Conservation (phyloP, 2,329 filamentous ascomycete genomes). For the Arthrobotrys conoides region DNA sequence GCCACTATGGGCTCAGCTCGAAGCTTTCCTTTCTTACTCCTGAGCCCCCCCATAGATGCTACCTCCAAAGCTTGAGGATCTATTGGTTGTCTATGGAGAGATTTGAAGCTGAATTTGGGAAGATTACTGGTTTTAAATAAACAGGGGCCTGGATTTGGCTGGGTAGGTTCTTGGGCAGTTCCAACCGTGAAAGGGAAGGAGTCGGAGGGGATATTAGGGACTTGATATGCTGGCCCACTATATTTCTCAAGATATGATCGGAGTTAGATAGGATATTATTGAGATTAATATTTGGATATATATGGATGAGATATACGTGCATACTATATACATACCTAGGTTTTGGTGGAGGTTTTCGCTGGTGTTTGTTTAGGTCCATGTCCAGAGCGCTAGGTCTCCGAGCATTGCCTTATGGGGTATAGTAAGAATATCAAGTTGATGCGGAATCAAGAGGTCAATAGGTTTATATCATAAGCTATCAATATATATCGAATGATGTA, state of each 20-base stretch:
- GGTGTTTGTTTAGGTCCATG: neutral
- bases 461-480: no score
- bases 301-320: no score
- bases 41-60: neutral
- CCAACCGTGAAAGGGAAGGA: slow-evolving; percentile 36
- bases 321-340: slow-evolving; percentile 8
- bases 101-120: slow-evolving; percentile 48
- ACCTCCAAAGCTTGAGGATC: neutral
- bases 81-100: slow-evolving; percentile 42
- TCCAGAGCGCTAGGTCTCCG: neutral
- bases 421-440: neutral
- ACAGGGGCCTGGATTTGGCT: neutral
- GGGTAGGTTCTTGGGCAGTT: slow-evolving; percentile 2
- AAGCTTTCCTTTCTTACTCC: neutral
- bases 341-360: neutral
- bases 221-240: neutral
- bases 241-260: neutral
- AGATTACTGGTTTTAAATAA: slow-evolving; percentile 1
- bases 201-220: slow-evolving; percentile 44
- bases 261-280: neutral
- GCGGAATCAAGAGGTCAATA: neutral
- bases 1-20: neutral
- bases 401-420: neutral
- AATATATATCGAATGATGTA: neutral
- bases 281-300: no score